Evolutionary conservation across 1,139 yeast genomes (phyloP).

Genomic region (Hyphopichia buzzinii): DNA sequence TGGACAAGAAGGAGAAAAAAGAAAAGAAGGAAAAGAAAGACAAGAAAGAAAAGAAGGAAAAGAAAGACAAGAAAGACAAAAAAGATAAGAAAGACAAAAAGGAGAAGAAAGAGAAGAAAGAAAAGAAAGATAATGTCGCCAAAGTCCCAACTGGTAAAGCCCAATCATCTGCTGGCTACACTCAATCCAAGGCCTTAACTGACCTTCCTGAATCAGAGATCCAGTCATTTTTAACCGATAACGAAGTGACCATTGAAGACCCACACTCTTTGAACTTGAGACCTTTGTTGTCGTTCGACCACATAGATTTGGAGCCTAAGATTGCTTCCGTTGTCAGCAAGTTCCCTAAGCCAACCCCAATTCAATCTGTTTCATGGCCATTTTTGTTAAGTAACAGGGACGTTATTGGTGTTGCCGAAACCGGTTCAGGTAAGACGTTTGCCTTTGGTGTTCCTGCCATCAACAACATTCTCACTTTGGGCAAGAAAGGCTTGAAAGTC

Average conservation of each 20-base stretch:
- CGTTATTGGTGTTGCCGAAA: constrained; percentile 96
- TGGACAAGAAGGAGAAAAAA: constrained; percentile 43
- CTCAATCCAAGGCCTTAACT: constrained; percentile 28
- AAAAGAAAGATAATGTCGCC: constrained; percentile 9
- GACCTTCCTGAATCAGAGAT: constrained; percentile 51
- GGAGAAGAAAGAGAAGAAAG: constrained; percentile 12
- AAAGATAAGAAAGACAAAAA: constrained; percentile 25
- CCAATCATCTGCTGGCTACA: constrained; percentile 18
- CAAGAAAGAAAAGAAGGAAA: constrained; percentile 47
- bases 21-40: constrained; percentile 45
- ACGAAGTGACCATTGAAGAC: constrained; percentile 82
- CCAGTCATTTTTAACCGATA: constrained; percentile 60
- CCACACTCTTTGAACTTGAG: constrained; percentile 49
- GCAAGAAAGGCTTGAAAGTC: constrained; percentile 61
- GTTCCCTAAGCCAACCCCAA: constrained; percentile 92
- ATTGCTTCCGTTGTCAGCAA: constrained; percentile 58
- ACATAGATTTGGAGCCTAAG: constrained; percentile 54
- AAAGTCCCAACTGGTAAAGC: constrained; percentile 11
- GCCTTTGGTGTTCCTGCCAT: constrained; percentile 99
- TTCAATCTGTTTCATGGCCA: constrained; percentile 98
- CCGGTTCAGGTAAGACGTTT: constrained; percentile 96
- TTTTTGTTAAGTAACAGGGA: constrained; percentile 76
- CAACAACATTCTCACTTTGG: constrained; percentile 52
- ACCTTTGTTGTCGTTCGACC: constrained; percentile 72
- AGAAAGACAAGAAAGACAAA: constrained; percentile 36